Base-by-base conservation (phyloP, 805 yeast species). In the Cyberlindnera saturnus region DNA sequence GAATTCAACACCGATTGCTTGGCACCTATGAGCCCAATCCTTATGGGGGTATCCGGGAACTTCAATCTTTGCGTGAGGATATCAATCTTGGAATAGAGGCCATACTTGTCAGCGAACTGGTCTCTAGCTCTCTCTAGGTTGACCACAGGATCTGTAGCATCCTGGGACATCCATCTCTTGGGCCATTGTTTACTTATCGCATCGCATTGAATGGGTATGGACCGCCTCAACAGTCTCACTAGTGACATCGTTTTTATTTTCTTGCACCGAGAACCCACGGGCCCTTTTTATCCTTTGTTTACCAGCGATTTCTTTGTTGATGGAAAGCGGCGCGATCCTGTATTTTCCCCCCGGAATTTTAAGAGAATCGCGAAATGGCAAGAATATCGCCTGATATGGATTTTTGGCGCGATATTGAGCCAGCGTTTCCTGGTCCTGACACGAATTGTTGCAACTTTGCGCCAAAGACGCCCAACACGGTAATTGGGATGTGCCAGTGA, bases 11-110 rank as follows among this genome's bases (percentile, higher is more conserved):
- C 44, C 2, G 56, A 49, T 5, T 46, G 44, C 23, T 50, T 51
- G 1, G 58, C 33, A 1, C 59, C 51, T 26, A 62, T 45, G 9
- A 64, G 45, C 3, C 67, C 67, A 33, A 63, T 56, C 40, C 65
- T 50, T 11, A 60, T 46, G 10, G 53, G 52, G 3, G 42, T 34
- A n/a, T 49, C 41, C 30, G 51, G 49, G 29, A 34, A 28, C 34
- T 42, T 46, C 14, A 48, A 15, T 26, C 41, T 41, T 10, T 48
- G 35, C 5, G 49, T 31, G 32, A 62, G 40, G 8, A 59, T 40
- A 9, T 48, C 52, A 16, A 62, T 46, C 45, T 63, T 63, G 34
- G 52, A 41, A 34, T 56, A 59, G 4, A 57, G 39, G 6, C 54
- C 52, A 37, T 54, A 39, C 34, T 52, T 51, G 36, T 61, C 42